Base-by-base conservation (phyloP, 129 eudicot species). In the Flaveria trinervia region DNA sequence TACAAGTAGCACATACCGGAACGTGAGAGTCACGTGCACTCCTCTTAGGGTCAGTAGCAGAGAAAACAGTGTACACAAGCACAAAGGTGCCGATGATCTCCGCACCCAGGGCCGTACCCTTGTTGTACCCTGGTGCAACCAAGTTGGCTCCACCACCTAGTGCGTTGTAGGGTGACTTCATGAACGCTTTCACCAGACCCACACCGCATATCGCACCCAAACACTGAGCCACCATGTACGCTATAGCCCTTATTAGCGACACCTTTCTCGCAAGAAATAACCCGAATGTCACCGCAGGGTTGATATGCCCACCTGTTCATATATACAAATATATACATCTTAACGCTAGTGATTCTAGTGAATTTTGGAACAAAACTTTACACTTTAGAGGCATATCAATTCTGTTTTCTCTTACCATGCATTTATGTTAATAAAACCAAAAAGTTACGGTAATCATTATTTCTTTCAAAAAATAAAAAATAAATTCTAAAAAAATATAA, bases 1-100 rank as follows among this genome's bases (percentile, higher is more conserved):
- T n/a, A n/a, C n/a, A 33, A 33, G 66, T 55, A 36, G 36, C 16
- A 72, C 68, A 33, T 9, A 90, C 95, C 48, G 97, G 97, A 57
- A 92, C 87, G 89, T 92, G 97, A 76, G 97, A 92, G 83, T 92
- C 97, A 85, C 97, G 97, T 17, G 97, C 97, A 78, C 91, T 89
- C 23, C 97, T 77, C 81, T 92, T 92, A 36, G 97, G 97, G 82
- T 92, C 97, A 23, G 97, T 92, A 65, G 97, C 97, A 14, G 97
- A 92, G 92, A 92, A 92, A 46, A 92, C 97, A 28, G 97, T 92
- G 89, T 91, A 91, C 25, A 91, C 97, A 61, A 91, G 82, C 14
- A 91, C 97, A 72, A 91, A 91, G 22, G 97, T 92, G 3, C 97
- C 97, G 64, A 92, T 92, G 26, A 92, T 92, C 83, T 92, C 97